These are phyloP conservation scores for Penicillium sp. DNA, from an alignment of 2,329 filamentous ascomycete species.

Conservation along the genomic window DNA sequence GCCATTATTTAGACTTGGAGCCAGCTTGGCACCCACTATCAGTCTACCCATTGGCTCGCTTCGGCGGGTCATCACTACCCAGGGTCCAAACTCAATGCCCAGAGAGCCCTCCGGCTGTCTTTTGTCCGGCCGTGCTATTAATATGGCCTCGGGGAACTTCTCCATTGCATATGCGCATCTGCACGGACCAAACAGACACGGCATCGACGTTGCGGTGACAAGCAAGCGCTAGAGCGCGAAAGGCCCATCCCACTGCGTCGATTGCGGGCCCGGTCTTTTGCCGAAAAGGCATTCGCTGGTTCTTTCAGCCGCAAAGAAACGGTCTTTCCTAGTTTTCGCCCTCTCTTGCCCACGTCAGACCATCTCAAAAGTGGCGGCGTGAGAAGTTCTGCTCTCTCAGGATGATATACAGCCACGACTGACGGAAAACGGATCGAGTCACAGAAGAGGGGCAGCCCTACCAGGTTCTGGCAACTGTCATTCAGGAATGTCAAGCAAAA, in stretches of 20 bases:
- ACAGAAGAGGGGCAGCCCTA: not conserved
- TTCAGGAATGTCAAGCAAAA: not conserved
- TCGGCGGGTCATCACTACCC: slow-evolving; percentile 2
- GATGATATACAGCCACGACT: not conserved
- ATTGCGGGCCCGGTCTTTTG: not conserved
- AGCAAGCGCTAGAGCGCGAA: not conserved
- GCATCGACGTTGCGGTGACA: not conserved
- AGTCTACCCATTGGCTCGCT: slow-evolving; percentile 9
- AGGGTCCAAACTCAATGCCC: slow-evolving; percentile 10
- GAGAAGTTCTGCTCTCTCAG: not conserved
- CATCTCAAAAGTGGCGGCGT: not conserved
- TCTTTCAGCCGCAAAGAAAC: slow-evolving; percentile 1
- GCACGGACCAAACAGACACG: not conserved
- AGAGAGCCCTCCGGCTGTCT: not conserved
- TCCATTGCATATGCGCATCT: not conserved
- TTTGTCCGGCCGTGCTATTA: slow-evolving; percentile 13
- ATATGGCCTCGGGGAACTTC: slow-evolving; percentile 2
- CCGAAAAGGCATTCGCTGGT: not conserved
- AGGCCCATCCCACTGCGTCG: not conserved
- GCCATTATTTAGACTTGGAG: slow-evolving; percentile 4
- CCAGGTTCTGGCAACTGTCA: not conserved
- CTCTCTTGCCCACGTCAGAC: not conserved
- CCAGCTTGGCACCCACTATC: slow-evolving; percentile 4
- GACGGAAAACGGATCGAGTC: not conserved
- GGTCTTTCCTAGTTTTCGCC: not conserved